Evolutionary conservation across 179 eudicot genomes (phyloP).

Genomic region (Gypsophila paniculata): DNA sequence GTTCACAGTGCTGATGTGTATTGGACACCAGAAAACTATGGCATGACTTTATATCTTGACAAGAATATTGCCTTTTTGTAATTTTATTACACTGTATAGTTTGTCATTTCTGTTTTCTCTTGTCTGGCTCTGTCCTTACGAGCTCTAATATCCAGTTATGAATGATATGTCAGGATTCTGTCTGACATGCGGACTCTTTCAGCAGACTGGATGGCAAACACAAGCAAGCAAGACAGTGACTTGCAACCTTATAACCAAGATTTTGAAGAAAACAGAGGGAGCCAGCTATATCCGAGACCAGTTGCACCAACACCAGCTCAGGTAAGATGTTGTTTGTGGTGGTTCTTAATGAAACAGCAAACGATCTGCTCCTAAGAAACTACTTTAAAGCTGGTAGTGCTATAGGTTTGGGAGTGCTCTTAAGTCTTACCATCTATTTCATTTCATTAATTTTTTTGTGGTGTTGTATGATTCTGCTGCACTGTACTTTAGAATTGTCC

Average conservation of each 20-base stretch:
- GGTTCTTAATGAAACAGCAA: not conserved
- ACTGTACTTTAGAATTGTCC: not conserved
- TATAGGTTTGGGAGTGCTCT: not conserved
- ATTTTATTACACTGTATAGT: not conserved
- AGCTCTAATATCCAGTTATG: not conserved
- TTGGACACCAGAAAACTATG: not conserved
- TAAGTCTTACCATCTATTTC: not conserved
- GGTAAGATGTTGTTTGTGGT: constrained; percentile 39
- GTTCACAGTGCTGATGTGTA: constrained; percentile 2
- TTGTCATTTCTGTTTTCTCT: constrained; percentile 4
- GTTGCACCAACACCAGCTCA: constrained; percentile 99
- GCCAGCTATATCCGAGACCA: constrained; percentile 84
- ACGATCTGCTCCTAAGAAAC: not conserved
- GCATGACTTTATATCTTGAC: not conserved
- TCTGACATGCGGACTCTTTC: constrained; percentile 99
- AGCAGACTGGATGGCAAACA: constrained; percentile 99
- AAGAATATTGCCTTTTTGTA: constrained; percentile 2
- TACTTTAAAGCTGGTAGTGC: not conserved
- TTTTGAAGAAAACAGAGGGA: constrained; percentile 80
- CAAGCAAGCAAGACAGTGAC: constrained; percentile 73
- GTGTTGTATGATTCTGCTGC: not conserved
- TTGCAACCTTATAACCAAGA: constrained; percentile 68
- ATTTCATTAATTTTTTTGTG: not conserved
- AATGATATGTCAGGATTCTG: constrained; percentile 64
- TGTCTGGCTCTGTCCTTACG: constrained; percentile 6